These are phyloP conservation scores for Aspergillus jensenii DNA, from an alignment of 2,329 filamentous ascomycete species.

Conservation along the genomic window DNA sequence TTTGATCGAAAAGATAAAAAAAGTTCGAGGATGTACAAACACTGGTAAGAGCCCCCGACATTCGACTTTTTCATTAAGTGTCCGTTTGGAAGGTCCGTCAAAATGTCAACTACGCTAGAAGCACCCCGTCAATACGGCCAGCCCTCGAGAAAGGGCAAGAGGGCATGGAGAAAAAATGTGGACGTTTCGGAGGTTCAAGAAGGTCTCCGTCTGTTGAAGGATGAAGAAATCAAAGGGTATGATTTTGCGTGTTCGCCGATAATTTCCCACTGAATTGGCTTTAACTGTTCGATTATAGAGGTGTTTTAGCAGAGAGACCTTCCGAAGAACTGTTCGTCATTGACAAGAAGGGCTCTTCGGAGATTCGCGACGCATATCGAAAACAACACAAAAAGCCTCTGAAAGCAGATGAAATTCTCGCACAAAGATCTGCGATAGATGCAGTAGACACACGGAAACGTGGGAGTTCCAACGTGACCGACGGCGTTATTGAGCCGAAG, in stretches of 20 bases:
- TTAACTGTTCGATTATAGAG: constrained; percentile 53
- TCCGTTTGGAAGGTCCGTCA: constrained; percentile 6
- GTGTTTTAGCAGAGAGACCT: constrained; percentile 78
- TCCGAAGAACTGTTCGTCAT: constrained; percentile 83
- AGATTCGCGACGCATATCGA: constrained; percentile 63
- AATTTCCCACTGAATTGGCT: not conserved
- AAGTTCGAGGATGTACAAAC: constrained; percentile 18
- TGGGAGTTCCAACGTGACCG: constrained; percentile 64
- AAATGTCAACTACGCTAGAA: constrained; percentile 35
- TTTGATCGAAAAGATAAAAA: constrained; percentile 27
- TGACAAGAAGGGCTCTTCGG: constrained; percentile 70
- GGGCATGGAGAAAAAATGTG: constrained; percentile 98
- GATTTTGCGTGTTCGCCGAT: not conserved
- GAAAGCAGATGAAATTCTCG: constrained; percentile 89
- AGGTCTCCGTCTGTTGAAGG: constrained; percentile 79
- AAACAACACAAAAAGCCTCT: constrained; percentile 76
- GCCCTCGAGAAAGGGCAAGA: constrained; percentile 94
- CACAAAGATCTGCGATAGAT: constrained; percentile 76
- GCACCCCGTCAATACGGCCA: constrained; percentile 82
- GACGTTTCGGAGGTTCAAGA: constrained; percentile 82
- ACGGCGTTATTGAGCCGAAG: constrained; percentile 66
- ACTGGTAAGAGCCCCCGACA: not conserved
- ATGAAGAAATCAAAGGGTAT: constrained; percentile 88
- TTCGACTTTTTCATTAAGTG: constrained; percentile 15
- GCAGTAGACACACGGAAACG: constrained; percentile 79